A percentile compares a stretch with the other conserved stretches of the same genome.
phyloP scores from a whole-genome alignment of 75 land plant species.

The Cupressus sempervirens region DNA sequence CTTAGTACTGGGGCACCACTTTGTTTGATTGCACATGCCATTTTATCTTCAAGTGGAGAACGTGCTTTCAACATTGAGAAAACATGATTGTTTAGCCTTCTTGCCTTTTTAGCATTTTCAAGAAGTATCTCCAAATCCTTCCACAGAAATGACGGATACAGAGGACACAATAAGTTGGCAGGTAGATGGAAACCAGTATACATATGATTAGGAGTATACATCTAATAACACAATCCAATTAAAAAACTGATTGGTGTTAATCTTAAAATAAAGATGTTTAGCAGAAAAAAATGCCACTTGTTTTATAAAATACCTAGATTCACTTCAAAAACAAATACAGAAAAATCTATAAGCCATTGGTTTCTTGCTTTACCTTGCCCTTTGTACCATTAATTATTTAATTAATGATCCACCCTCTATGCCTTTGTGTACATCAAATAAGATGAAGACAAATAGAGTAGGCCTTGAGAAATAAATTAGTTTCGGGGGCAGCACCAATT shows the following conservation, averaged over 20 bases:
- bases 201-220: constrained; percentile 6
- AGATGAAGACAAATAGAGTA: neutral
- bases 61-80: constrained; percentile 91
- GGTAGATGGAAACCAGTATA: constrained; percentile 6
- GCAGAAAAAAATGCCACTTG: neutral
- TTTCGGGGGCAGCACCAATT: neutral
- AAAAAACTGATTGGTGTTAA: neutral
- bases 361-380: neutral
- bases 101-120: constrained; percentile 84
- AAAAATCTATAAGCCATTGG: too few species aligned
- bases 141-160: constrained; percentile 3
- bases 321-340: neutral
- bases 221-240: constrained; percentile 1
- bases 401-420: neutral
- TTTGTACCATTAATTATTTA: neutral
- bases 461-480: neutral
- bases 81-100: constrained; percentile 90
- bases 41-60: constrained; percentile 88
- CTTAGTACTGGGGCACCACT: constrained; percentile 86
- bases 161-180: constrained; percentile 1
- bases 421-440: neutral
- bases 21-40: constrained; percentile 91
- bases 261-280: neutral
- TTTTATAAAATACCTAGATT: neutral
- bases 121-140: constrained; percentile 74